A percentile compares a stretch with the other conserved stretches of the same genome.
These are phyloP conservation scores for Sugiyamaella japonica DNA, from an alignment of 1,139 yeast species.

Conservation along the genomic window DNA sequence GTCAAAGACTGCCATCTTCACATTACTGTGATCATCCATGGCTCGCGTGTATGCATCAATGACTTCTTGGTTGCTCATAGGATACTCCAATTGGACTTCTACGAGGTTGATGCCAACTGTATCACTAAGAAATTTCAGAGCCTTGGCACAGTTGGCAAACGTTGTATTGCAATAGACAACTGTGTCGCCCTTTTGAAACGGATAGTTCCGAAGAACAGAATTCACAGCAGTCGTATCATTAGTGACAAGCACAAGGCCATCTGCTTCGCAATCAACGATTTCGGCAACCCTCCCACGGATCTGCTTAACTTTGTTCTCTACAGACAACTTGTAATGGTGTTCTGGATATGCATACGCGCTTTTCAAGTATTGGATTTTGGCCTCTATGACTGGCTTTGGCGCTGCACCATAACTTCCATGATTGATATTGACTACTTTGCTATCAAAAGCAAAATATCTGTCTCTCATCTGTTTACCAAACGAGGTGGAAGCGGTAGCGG, in stretches of 20 bases:
- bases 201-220: constrained; percentile 55
- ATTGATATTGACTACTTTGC: constrained; percentile 27
- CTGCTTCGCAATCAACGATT: constrained; percentile 47
- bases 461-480: constrained; percentile 57
- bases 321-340: constrained; percentile 17
- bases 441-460: constrained; percentile 45
- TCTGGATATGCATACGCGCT: constrained; percentile 20
- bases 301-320: constrained; percentile 42
- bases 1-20: constrained; percentile 57
- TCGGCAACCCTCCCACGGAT: constrained; percentile 43
- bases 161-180: constrained; percentile 54
- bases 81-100: constrained; percentile 51
- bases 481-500: neutral
- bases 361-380: constrained; percentile 18
- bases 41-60: constrained; percentile 45
- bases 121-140: constrained; percentile 50
- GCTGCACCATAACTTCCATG: constrained; percentile 33
- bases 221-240: constrained; percentile 68
- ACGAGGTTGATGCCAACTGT: constrained; percentile 48
- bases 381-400: constrained; percentile 27
- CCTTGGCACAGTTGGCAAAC: constrained; percentile 59
- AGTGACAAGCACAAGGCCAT: constrained; percentile 50
- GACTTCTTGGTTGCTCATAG: constrained; percentile 51
- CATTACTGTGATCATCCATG: constrained; percentile 33
- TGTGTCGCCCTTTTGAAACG: constrained; percentile 56